phyloP scores from a whole-genome alignment of 2,329 filamentous ascomycete species.

The Exophiala sideris region DNA sequence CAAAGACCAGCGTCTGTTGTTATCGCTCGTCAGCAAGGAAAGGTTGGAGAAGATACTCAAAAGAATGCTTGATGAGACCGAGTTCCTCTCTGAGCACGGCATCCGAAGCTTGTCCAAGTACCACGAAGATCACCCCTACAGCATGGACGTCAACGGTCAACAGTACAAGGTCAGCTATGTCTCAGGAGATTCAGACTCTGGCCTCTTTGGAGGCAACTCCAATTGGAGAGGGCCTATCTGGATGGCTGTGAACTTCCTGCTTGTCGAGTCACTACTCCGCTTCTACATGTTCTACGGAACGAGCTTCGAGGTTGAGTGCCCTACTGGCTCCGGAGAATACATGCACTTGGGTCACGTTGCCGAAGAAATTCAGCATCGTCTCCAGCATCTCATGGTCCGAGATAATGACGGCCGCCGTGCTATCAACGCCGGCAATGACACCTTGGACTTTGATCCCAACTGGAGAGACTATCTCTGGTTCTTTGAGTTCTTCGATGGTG shows the following conservation, averaged over 20 bases:
- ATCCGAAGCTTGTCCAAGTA: conserved; percentile 89
- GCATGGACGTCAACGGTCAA: conserved; percentile 94
- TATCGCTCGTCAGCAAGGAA: conserved; percentile 90
- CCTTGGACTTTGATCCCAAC: conserved; percentile 83
- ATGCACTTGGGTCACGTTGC: conserved; percentile 96
- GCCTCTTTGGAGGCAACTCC: conserved; percentile 93
- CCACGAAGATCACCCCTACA: conserved; percentile 84
- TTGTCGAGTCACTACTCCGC: conserved; percentile 89
- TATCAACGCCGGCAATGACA: conserved; percentile 79
- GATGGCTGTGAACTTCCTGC: conserved; percentile 91
- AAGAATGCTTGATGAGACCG: conserved; percentile 89
- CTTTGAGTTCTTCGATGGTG: conserved; percentile 95
- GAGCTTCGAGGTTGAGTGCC: conserved; percentile 84
- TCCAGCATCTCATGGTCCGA: conserved; percentile 86
- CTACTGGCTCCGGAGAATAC: conserved; percentile 85
- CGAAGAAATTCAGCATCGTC: conserved; percentile 88
- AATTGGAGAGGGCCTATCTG: conserved; percentile 97
- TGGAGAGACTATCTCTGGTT: conserved; percentile 96
- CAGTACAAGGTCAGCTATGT: conserved; percentile 84
- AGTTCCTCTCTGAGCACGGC: conserved; percentile 86
- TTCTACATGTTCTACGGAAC: conserved; percentile 97
- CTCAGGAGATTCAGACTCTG: conserved; percentile 92
- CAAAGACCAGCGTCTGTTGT: conserved; percentile 80
- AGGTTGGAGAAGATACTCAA: conserved; percentile 84
- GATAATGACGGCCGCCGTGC: conserved; percentile 82